Evolutionary conservation across 192 early-diverging fungal genomes (phyloP), one percentile per base, ranked within the genome.

Genomic region (Coemansia sp.): DNA sequence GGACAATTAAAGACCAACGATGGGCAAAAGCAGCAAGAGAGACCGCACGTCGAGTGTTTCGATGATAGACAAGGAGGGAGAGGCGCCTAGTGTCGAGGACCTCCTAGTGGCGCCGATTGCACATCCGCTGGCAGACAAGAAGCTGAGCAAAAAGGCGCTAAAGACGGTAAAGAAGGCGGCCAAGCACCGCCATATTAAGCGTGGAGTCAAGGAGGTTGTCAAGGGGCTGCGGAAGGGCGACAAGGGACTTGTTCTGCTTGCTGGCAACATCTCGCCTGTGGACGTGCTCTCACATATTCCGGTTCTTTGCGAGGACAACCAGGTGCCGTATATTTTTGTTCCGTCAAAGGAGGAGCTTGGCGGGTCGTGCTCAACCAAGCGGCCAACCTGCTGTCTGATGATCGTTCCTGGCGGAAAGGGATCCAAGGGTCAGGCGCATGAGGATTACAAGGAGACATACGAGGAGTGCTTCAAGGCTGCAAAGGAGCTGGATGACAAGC

Each of bases 211-310:
- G 87, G 98, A 99, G 82, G 95, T 98, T 37, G 92, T 94, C 48
- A 98, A 98, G 87, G 93, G 90, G 67, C 85, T 99, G 73, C 88
- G 95, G 55, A 99, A 99, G 87, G 93, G 94, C 61, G 85, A 90
- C 61, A 96, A 97, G 87, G 97, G 94, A 6, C 65, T 98, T 66
- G 96, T 98, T 21, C 80, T 99, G 26, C 89, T 99, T 77, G 96
- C 98, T 16, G 96, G 95, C 54, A 95, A 99, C 81, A 93, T 97
- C 70, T 94, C 93, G 26, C 98, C 98, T 36, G 87, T 98, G 52
- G 98, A 99, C 77, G 94, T 98, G 63, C 93, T 99, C 63, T 92
- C 98, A 46, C 98, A 99, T 76, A 85, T 99, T 43, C 98, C 98
- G 41, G 91, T 99, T 42, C 82, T 99, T 41, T 99, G 98, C 86